A percentile compares a stretch with the other conserved stretches of the same genome.
Evolutionary conservation across 768 basidiomycete species (phyloP).

Genomic region (Hirschioporus abietinus): DNA sequence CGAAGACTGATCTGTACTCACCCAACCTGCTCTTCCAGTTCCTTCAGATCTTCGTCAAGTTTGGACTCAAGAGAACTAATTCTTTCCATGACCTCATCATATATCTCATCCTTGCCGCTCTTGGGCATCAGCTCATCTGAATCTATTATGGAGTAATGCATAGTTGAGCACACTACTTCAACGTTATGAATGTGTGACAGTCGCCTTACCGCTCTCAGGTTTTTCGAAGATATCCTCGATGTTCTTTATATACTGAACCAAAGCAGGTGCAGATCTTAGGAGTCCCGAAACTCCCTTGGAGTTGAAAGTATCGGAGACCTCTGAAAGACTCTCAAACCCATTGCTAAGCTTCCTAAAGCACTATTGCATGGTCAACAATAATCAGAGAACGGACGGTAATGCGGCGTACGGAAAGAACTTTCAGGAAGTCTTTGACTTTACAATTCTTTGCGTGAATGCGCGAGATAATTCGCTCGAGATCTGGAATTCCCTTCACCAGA

Average conservation of each 20-base stretch:
- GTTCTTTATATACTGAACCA: conserved; percentile 63
- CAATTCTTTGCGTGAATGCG: conserved; percentile 92
- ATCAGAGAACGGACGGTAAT: conserved; percentile 5
- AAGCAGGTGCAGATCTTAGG: conserved; percentile 76
- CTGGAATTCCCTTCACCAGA: conserved; percentile 78
- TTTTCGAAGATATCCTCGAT: conserved; percentile 66
- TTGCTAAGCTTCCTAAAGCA: conserved; percentile 70
- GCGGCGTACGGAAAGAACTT: conserved; percentile 62
- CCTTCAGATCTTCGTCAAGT: conserved; percentile 62
- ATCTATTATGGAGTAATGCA: conserved; percentile 30
- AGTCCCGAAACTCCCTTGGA: conserved; percentile 73
- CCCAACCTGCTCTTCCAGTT: conserved; percentile 65
- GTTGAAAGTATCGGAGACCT: conserved; percentile 66
- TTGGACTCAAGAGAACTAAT: conserved; percentile 66
- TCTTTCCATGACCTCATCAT: conserved; percentile 70
- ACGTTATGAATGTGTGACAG: not conserved
- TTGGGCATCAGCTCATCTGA: conserved; percentile 70
- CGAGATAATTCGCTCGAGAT: conserved; percentile 90
- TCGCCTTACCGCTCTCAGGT: conserved; percentile 56
- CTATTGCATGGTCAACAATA: conserved; percentile 30
- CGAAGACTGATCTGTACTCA: conserved; percentile 24
- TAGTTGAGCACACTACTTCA: not conserved
- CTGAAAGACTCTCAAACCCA: conserved; percentile 57
- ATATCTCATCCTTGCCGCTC: conserved; percentile 80
- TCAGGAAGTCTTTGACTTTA: conserved; percentile 81